phyloP scores from a whole-genome alignment of 768 basidiomycete species.

The Rhodotorula graminis region DNA sequence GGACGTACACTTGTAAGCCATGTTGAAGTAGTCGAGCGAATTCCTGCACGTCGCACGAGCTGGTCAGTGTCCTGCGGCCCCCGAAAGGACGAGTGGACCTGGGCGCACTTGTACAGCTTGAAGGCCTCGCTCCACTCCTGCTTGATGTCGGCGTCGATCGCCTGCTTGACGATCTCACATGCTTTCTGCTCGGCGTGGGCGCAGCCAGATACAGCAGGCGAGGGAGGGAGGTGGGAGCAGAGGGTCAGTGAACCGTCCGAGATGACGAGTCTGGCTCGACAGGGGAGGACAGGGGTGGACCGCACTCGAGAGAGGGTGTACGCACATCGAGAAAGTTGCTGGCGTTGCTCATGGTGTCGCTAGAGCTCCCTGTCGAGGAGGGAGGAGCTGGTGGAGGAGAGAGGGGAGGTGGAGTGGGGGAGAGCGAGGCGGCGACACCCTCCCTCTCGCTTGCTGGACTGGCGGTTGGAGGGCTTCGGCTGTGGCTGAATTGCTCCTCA shows the following conservation, averaged over 20 bases:
- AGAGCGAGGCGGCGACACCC: not conserved
- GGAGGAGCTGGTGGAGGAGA: not conserved
- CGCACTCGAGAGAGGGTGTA: not conserved
- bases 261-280: conserved; percentile 42
- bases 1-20: conserved; percentile 75
- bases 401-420: not conserved
- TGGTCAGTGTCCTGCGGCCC: not conserved
- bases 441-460: too few relatives aligned
- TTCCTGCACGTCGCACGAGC: conserved; percentile 54
- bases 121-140: conserved; percentile 91
- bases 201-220: not conserved
- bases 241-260: conserved; percentile 42
- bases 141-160: conserved; percentile 65
- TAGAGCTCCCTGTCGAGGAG: not conserved
- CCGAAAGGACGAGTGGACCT: not conserved
- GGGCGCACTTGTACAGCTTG: conserved; percentile 51
- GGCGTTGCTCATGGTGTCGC: conserved; percentile 39
- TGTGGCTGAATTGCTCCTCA: too few relatives aligned
- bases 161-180: conserved; percentile 69
- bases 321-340: conserved; percentile 48
- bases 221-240: not conserved
- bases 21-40: conserved; percentile 96
- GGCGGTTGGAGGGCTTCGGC: too few relatives aligned
- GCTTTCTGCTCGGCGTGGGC: conserved; percentile 20
- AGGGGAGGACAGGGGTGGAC: too few relatives aligned